A percentile compares a stretch with the other conserved stretches of the same genome.
Conservation (phyloP, 2,329 filamentous ascomycete species). For the Pseudopyricularia cyperi region DNA sequence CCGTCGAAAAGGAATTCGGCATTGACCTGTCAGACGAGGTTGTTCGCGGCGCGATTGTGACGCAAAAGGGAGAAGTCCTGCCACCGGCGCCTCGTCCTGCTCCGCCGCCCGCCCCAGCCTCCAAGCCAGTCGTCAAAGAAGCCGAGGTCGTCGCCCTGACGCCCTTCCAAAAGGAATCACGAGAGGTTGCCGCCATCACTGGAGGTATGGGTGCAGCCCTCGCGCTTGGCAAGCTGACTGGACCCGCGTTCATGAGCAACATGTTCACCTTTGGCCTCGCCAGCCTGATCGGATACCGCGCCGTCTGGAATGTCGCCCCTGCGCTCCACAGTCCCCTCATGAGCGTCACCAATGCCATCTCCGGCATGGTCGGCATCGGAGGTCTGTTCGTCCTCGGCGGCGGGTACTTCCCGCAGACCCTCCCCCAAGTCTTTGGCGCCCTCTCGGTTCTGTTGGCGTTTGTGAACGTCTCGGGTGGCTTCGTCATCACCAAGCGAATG, state of each 20-base stretch:
- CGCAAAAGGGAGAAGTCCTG: slow-evolving; percentile 61
- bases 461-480: slow-evolving; percentile 79
- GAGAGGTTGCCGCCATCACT: slow-evolving; percentile 63
- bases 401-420: slow-evolving; percentile 61
- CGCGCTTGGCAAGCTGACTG: slow-evolving; percentile 67
- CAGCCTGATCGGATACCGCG: slow-evolving; percentile 75
- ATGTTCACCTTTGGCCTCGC: slow-evolving; percentile 75
- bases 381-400: slow-evolving; percentile 83
- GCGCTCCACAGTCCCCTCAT: slow-evolving; percentile 81
- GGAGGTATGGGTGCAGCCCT: slow-evolving; percentile 66
- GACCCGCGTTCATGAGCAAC: slow-evolving; percentile 78
- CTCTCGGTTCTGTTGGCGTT: slow-evolving; percentile 73
- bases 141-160: slow-evolving; percentile 57
- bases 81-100: slow-evolving; percentile 61
- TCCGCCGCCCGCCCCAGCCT: slow-evolving; percentile 39
- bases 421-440: slow-evolving; percentile 69
- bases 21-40: slow-evolving; percentile 76
- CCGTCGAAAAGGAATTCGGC: slow-evolving; percentile 65
- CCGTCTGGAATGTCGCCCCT: slow-evolving; percentile 75
- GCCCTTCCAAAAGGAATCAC: slow-evolving; percentile 67
- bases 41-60: slow-evolving; percentile 73
- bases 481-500: slow-evolving; percentile 88
- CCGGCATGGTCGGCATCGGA: slow-evolving; percentile 78
- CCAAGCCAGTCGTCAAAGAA: slow-evolving; percentile 34
- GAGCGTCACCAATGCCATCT: slow-evolving; percentile 90